phyloP scores from a whole-genome alignment of 345 rosid species.

The Citrus sp. region DNA sequence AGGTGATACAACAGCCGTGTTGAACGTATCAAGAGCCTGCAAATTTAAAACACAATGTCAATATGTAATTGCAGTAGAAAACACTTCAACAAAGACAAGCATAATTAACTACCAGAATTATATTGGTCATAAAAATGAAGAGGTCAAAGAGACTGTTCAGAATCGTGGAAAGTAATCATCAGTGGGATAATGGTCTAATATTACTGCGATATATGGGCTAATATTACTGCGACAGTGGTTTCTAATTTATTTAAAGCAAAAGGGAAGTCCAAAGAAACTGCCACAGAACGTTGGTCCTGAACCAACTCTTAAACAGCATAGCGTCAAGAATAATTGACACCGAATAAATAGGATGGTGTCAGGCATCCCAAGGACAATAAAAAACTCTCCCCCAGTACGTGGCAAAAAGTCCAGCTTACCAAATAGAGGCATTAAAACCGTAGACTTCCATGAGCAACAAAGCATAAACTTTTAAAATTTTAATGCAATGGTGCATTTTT shows the following conservation, averaged over 20 bases:
- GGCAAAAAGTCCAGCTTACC: background rate
- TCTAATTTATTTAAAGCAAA: background rate
- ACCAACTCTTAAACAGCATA: background rate
- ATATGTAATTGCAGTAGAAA: background rate
- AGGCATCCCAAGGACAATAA: background rate
- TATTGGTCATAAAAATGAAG: background rate
- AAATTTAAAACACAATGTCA: slow-evolving; percentile 13
- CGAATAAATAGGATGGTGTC: background rate
- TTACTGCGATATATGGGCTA: background rate
- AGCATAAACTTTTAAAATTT: background rate
- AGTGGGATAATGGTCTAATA: background rate
- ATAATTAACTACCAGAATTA: background rate
- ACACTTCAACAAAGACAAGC: background rate
- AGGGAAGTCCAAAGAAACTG: background rate
- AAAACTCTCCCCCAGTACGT: background rate
- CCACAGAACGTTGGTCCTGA: background rate
- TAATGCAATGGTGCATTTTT: background rate
- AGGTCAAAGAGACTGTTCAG: background rate
- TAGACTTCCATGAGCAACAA: background rate
- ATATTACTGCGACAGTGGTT: background rate
- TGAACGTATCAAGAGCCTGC: slow-evolving; percentile 96
- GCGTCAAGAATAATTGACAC: background rate
- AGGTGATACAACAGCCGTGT: slow-evolving; percentile 89
- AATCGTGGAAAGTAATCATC: background rate
- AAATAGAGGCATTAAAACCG: background rate